Evolutionary conservation across 495 filamentous ascomycete genomes (phyloP), one percentile per base, ranked within the genome.

Genomic region (Durotheca rogersii): DNA sequence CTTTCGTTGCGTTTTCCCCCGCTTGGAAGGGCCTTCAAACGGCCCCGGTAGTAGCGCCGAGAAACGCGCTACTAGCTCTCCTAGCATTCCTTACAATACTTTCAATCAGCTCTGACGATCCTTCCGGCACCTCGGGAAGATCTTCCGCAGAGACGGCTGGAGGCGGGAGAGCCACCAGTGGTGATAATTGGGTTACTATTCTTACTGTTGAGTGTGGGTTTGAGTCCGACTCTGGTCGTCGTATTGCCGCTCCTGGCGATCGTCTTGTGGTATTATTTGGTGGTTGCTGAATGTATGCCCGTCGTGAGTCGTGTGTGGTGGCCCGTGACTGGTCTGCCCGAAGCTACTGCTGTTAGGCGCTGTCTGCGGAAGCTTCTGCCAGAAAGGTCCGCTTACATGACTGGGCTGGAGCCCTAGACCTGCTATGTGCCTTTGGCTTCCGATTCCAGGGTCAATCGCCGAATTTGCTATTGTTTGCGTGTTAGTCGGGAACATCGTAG

Each of bases 41-140:
- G 11, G 10, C 38, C 27, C 37, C 38, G n/a, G 27, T 29, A 9
- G 35, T 6, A 9, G 23, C 7, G 6, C 46, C 47, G 10, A 41
- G 32, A 16, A 47, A 62, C 4, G 55, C 51, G 15, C 47, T 50
- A 33, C 62, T 63, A 12, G 59, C 61, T 33, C 55, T 49, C 15
- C 61, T 56, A 9, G 62, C 62, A 43, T 58, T 56, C 21, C 53
- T 48, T n/a, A 80, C 74, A 52, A 80, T 72, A 56, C 69, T 69
- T 61, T 80, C 72, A 32, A 80, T 64, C n/a, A 80, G 44, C 21
- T 70, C 70, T 55, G 70, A 68, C 4, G 71, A 71, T 34, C 74
- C 72, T n/a, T 63, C 62, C 11, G 72, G 67, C 11, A 72, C 64
- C 55, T 71, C 72, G 7, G 66, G 64, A 19, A 69, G 59, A 25